phyloP scores from a whole-genome alignment of 176 grass and related monocot genomes.

The Stipa capillata region DNA sequence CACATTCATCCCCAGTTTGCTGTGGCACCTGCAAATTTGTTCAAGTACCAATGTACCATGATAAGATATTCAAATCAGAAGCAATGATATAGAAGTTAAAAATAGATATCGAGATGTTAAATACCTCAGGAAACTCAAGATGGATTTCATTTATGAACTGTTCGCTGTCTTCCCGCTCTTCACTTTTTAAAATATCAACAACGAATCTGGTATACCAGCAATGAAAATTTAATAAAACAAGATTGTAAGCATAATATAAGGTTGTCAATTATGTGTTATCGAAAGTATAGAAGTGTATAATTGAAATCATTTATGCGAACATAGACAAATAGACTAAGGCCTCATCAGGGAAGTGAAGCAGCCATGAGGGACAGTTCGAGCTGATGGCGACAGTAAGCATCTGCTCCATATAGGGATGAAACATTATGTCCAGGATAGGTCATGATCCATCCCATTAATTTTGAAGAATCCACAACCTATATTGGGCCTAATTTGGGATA shows the following conservation, averaged over 20 bases:
- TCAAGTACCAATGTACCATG: neutral
- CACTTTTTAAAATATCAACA: conserved; percentile 62
- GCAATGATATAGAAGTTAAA: neutral
- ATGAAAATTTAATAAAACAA: neutral
- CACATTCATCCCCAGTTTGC: conserved; percentile 78
- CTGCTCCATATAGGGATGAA: too few relatives aligned
- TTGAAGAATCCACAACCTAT: too few relatives aligned
- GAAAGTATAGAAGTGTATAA: neutral
- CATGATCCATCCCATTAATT: too few relatives aligned
- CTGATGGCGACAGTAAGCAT: too few relatives aligned
- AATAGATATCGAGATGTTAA: neutral
- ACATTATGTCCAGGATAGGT: too few relatives aligned
- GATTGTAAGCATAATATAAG: neutral
- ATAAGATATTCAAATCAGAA: neutral
- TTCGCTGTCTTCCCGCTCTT: conserved; percentile 54
- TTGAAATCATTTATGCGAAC: neutral
- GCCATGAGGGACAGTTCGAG: too few relatives aligned
- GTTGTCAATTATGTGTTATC: neutral
- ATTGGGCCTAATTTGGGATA: too few relatives aligned
- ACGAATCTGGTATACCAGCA: conserved; percentile 47
- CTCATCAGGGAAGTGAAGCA: neutral
- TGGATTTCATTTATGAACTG: conserved; percentile 57
- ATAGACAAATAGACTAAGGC: neutral
- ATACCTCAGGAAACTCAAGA: conserved; percentile 73
- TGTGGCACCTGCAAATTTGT: conserved; percentile 67